A percentile compares a stretch with the other conserved stretches of the same genome.
Evolutionary conservation across 257 asterid genomes (phyloP).

Genomic region (Petrea volubilis): DNA sequence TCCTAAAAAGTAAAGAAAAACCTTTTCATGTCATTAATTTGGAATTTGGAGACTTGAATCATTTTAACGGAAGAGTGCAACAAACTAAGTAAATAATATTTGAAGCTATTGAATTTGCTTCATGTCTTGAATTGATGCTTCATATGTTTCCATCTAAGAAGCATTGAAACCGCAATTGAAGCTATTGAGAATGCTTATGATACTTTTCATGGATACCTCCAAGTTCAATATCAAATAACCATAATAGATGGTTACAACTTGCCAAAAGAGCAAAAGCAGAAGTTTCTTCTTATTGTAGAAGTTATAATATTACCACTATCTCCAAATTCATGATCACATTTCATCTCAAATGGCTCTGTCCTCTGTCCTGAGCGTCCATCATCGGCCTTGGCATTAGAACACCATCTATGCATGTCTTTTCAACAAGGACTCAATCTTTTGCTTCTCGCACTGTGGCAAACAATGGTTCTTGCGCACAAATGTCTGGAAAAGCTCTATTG

Average conservation of each 20-base stretch:
- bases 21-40: neutral
- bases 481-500: no score
- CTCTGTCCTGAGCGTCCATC: no score
- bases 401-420: no score
- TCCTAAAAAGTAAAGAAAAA: neutral
- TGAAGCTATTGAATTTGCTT: conserved; percentile 1
- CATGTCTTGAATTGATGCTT: neutral
- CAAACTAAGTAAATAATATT: neutral
- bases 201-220: neutral
- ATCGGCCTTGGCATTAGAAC: no score
- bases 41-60: neutral
- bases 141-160: neutral
- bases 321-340: neutral
- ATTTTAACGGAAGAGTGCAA: neutral
- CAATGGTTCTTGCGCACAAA: no score
- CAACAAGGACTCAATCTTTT: no score
- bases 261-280: neutral
- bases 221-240: neutral
- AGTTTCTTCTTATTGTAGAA: neutral
- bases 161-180: neutral
- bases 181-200: neutral
- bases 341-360: neutral
- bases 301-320: neutral
- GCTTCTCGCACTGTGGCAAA: no score
- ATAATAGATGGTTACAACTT: neutral